phyloP scores from a whole-genome alignment of 1,284 basidiomycete genomes.

The Malassezia caprae region DNA sequence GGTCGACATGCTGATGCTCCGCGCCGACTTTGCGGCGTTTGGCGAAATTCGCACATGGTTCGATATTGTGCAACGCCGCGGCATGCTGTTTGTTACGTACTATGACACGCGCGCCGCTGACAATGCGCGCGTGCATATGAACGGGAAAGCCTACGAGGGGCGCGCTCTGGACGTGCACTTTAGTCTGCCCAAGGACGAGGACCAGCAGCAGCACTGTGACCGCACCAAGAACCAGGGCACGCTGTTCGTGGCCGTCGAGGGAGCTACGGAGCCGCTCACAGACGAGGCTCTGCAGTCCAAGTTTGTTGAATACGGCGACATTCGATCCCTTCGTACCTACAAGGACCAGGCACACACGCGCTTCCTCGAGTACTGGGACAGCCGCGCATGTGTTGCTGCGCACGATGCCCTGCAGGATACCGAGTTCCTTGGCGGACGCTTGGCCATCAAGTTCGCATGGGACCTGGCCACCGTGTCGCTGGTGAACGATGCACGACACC shows the following conservation, averaged over 20 bases:
- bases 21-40: conserved; percentile 73
- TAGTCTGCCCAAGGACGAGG: conserved; percentile 73
- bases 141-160: conserved; percentile 22
- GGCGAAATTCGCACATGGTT: conserved; percentile 95
- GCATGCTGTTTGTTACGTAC: conserved; percentile 95
- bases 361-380: conserved; percentile 25
- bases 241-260: conserved; percentile 65
- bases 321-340: conserved; percentile 60
- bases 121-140: conserved; percentile 68
- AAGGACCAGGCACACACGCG: conserved; percentile 28
- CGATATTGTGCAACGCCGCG: conserved; percentile 80
- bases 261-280: conserved; percentile 61
- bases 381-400: conserved; percentile 61
- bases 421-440: conserved; percentile 68
- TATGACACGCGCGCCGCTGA: conserved; percentile 84
- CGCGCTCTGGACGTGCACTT: conserved; percentile 91
- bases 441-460: conserved; percentile 82
- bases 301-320: conserved; percentile 77
- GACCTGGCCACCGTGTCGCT: conserved; percentile 52
- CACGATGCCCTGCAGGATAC: conserved; percentile 68
- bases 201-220: conserved; percentile 64
- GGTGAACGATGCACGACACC: conserved; percentile 13
- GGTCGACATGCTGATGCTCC: conserved; percentile 45
- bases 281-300: conserved; percentile 71
- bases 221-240: conserved; percentile 85